Base-by-base conservation (phyloP, 768 basidiomycete species). In the Lepiota brunneoincarnata region DNA sequence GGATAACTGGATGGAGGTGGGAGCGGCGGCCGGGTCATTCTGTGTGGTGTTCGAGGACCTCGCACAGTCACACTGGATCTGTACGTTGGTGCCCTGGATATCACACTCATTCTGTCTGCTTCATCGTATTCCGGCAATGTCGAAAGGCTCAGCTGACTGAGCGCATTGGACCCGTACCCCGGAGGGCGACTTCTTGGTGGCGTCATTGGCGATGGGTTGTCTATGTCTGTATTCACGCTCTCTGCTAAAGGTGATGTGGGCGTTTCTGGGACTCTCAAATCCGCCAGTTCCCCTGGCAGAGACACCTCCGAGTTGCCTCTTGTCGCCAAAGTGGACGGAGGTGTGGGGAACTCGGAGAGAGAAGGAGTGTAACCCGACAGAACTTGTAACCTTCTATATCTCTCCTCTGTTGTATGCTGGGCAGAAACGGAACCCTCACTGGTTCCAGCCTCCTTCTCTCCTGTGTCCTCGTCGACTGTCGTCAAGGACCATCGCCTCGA, bases 41-140 rank as follows among this genome's bases (percentile, higher is more conserved):
- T 46, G 28, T 20, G 11, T 3, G 31, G 41, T 1, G 35, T 23
- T 7, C 35, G 43, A 20, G 44, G 39, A 5, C 45, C n/a, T 4
- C 4, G 26, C 14, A 18, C 20, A 24, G 41, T 31, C 52, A n/a
- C 17, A 12, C 24, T 47, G 35, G 50, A 51, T 10, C 41, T 51
- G 23, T 47, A 54, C 10, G 44, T 54, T n/a, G 53, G 45, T 10
- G 53, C 45, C 6, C 26, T 45, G 35, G 53, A 54, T 4, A 20
- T 39, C 12, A 48, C 31, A 34, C 45, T 54, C 28, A 42, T 41
- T 17, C 53, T 23, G 26, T 54, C 53, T 15, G 47, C 53, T 20
- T 54, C 53, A 9, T 34, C 20, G 35, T 54, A 54, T 1, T 47
- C 37, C 39, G 53, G 53, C 18, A 54, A 23, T 4, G 53, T 54